Conservation (phyloP, 441 rosid species). For the Brassica hybrid region DNA sequence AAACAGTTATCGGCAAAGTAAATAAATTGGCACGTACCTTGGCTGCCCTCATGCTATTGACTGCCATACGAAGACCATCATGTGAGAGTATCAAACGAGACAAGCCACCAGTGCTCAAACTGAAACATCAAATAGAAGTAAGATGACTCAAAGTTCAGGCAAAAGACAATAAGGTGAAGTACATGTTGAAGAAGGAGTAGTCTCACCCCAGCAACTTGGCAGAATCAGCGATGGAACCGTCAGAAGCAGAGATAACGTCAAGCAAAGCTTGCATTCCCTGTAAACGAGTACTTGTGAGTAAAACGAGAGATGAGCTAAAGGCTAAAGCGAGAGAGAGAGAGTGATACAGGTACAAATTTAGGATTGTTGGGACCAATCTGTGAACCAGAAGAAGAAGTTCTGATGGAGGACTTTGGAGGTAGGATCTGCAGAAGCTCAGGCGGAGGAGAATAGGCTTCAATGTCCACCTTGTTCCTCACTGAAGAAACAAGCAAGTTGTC, state of each 20-base stretch:
- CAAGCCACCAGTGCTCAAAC: conserved; percentile 90
- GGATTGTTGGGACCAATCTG: conserved; percentile 95
- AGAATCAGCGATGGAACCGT: conserved; percentile 83
- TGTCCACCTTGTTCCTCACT: conserved; percentile 72
- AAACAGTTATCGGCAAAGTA: conserved; percentile 3
- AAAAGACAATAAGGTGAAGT: conserved; percentile 5
- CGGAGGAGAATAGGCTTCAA: conserved; percentile 69
- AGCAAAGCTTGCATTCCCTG: conserved; percentile 95
- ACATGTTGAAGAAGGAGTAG: neutral
- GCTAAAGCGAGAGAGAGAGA: neutral
- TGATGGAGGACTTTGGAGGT: conserved; percentile 72
- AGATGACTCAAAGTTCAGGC: neutral
- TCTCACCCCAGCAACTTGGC: conserved; percentile 75
- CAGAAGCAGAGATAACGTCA: conserved; percentile 74
- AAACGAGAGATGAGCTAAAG: neutral
- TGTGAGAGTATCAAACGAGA: conserved; percentile 85
- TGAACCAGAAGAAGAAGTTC: conserved; percentile 67
- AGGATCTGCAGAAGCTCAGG: conserved; percentile 85
- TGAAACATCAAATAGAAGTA: conserved; percentile 37
- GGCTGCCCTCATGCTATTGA: conserved; percentile 71
- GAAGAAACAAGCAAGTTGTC: neutral
- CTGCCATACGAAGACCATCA: conserved; percentile 83
- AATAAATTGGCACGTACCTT: conserved; percentile 55
- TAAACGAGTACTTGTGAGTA: conserved; percentile 4
- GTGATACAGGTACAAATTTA: conserved; percentile 67